Percentiles rank a stretch among this genome's conserved stretches.
phyloP scores from a whole-genome alignment of 345 rosid species.

The Kernera saxatilis region DNA sequence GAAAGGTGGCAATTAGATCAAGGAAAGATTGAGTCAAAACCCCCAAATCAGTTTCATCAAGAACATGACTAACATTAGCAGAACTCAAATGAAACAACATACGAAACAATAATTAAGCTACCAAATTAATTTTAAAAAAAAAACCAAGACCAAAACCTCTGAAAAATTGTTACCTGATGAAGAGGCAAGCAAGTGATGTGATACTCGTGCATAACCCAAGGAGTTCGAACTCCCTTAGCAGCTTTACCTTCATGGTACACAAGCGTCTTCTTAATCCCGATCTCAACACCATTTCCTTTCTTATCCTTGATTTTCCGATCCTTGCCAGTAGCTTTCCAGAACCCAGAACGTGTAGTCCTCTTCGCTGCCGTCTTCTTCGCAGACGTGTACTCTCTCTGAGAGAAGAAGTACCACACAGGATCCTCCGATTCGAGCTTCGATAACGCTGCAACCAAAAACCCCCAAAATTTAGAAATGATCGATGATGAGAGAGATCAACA shows the following conservation, averaged over 20 bases:
- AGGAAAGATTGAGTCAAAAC: not conserved
- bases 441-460: not conserved
- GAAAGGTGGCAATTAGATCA: too few relatives aligned
- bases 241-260: constrained; percentile 23
- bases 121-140: too few relatives aligned
- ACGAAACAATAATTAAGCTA: too few relatives aligned
- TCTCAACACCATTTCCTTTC: constrained; percentile 1
- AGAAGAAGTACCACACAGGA: constrained; percentile 40
- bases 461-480: not conserved
- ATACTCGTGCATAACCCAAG: constrained; percentile 34
- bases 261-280: constrained; percentile 42
- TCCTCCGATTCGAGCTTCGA: constrained; percentile 17
- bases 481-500: not conserved
- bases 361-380: constrained; percentile 10
- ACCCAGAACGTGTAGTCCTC: constrained; percentile 35
- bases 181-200: constrained; percentile 24
- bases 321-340: constrained; percentile 43
- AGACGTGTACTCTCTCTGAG: not conserved
- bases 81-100: not conserved
- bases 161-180: not conserved
- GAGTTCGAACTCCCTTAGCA: constrained; percentile 1
- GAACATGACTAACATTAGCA: too few relatives aligned
- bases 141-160: too few relatives aligned
- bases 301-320: constrained; percentile 24
- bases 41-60: not conserved